Conservation (phyloP, 495 filamentous ascomycete genomes). For the Astrothelium macrocarpum region DNA sequence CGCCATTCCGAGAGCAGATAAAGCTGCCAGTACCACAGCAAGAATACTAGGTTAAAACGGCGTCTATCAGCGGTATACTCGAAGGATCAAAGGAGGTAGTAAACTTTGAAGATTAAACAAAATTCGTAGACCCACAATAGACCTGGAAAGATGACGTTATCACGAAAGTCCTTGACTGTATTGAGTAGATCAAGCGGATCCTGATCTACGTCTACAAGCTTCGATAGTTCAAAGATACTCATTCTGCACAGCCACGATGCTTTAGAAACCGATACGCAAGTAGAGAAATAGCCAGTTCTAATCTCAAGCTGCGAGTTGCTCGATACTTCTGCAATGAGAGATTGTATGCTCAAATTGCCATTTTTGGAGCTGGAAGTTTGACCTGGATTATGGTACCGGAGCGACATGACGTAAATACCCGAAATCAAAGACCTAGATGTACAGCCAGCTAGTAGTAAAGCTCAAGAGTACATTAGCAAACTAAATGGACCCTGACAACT, state of each 20-base stretch:
- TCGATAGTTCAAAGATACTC: background rate
- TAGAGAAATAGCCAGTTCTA: slow-evolving; percentile 1
- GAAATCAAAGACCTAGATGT: background rate
- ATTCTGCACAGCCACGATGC: background rate
- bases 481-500: background rate
- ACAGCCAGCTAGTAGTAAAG: background rate
- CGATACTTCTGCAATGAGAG: background rate
- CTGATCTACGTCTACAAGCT: background rate
- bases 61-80: background rate
- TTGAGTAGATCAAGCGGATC: background rate
- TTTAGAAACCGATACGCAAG: background rate
- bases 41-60: background rate
- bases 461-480: background rate
- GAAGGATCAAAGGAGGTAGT: background rate
- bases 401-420: background rate
- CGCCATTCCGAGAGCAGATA: background rate
- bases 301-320: background rate
- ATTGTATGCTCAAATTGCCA: background rate
- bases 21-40: background rate
- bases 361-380: background rate
- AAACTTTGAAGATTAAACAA: background rate
- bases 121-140: background rate
- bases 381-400: background rate
- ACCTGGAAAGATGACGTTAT: background rate
- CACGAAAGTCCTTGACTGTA: background rate